These are phyloP conservation scores for Agaricus sinodeliciosus DNA, from an alignment of 768 basidiomycete species.

Conservation along the genomic window DNA sequence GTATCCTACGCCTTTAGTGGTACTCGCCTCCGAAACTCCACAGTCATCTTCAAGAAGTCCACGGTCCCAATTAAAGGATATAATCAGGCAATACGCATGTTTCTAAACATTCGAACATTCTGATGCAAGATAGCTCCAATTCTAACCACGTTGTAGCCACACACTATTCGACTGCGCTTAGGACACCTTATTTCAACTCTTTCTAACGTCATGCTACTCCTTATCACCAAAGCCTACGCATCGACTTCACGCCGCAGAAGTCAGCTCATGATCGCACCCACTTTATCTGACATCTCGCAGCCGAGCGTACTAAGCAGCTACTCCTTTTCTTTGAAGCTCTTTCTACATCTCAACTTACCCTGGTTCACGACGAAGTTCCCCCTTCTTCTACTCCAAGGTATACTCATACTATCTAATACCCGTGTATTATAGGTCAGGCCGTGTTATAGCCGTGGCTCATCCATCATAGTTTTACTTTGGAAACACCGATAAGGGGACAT, in stretches of 20 bases:
- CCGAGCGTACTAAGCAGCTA: neutral
- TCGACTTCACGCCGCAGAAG: neutral
- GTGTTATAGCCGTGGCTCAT: neutral
- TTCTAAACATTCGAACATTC: neutral
- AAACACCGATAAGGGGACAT: too few species aligned
- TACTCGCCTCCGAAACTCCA: slow-evolving; percentile 1
- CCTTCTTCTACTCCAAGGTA: neutral
- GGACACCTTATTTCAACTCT: neutral
- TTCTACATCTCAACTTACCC: neutral
- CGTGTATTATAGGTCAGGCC: neutral
- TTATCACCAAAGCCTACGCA: neutral
- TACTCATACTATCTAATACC: slow-evolving; percentile 1
- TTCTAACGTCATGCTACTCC: neutral
- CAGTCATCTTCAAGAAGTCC: neutral
- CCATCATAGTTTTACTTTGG: too few species aligned
- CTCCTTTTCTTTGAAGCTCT: neutral
- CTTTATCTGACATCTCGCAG: neutral
- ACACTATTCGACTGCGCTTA: neutral
- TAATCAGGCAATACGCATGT: neutral
- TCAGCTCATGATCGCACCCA: neutral
- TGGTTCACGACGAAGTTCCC: slow-evolving; percentile 2
- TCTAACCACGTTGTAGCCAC: neutral
- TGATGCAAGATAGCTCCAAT: neutral
- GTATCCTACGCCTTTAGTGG: neutral
- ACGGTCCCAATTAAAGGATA: neutral